Conservation (phyloP, 202 grass and related monocot species). For the Hordeum pubiflorum region DNA sequence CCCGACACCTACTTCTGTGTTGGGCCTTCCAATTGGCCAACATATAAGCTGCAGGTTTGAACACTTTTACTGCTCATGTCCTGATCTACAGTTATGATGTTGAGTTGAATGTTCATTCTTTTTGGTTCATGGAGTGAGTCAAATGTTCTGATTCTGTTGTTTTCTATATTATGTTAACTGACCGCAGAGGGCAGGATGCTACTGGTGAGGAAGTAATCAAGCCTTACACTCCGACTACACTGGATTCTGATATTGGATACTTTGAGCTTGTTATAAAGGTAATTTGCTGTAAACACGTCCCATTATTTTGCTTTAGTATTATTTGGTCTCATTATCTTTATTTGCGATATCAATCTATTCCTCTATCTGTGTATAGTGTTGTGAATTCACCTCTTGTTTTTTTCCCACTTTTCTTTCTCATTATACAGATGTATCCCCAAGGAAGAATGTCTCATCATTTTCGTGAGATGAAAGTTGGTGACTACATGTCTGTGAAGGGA, state of each 20-base stretch:
- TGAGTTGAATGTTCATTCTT: background rate
- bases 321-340: background rate
- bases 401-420: background rate
- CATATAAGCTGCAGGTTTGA: slow-evolving; percentile 86
- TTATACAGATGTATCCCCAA: slow-evolving; percentile 87
- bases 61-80: background rate
- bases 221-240: slow-evolving; percentile 84
- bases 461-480: slow-evolving; percentile 76
- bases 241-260: slow-evolving; percentile 79
- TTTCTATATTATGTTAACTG: background rate
- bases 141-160: background rate
- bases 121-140: background rate
- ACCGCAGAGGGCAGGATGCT: slow-evolving; percentile 61
- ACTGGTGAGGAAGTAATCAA: slow-evolving; percentile 84
- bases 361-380: background rate
- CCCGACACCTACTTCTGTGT: slow-evolving; percentile 58
- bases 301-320: background rate
- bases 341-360: background rate
- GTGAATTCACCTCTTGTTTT: background rate
- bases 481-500: slow-evolving; percentile 74
- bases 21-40: slow-evolving; percentile 83
- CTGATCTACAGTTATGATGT: background rate
- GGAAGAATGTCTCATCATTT: slow-evolving; percentile 99
- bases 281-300: background rate
- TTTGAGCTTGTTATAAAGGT: slow-evolving; percentile 95